Base-by-base conservation (phyloP, 495 filamentous ascomycete species). In the Penicillium salamii region DNA sequence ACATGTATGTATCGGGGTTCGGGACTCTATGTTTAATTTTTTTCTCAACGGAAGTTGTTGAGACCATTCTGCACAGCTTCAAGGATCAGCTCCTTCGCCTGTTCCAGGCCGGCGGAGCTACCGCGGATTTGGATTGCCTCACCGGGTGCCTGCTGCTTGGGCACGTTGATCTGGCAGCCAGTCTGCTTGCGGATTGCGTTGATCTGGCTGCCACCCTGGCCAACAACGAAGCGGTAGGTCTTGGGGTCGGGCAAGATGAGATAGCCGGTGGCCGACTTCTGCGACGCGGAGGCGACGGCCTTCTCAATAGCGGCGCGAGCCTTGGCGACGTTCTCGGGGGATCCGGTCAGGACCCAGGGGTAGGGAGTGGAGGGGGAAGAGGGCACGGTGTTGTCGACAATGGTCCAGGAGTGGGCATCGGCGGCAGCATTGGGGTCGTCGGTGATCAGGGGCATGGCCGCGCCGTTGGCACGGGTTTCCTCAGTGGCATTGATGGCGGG, bases 101-200 rank as follows among this genome's bases (percentile, higher is more conserved):
- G 80, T 70, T 97, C 91, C 12, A 95, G 78, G 17, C 88, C 89
- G 42, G 89, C 87, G 58, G 78, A 80, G 48, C 76, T 79, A 23
- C 93, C 93, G 44, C 83, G 70, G 58, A 97, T 84, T 71, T 95
- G 88, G 60, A 97, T 97, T 2, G 92, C 88, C 61, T 96, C 90
- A 28, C 76, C 80, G 58, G 78, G 81, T 32, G 78, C 79, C 56
- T 92, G 84, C 62, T 88, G 86, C 53, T 87, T 82, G 34, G 93
- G 93, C 38, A 97, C 90, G 31, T 87, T 89, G 67, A 99, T 92
- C 64, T 85, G 87, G 74, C 90, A 95, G 23, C 87, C 89, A 36
- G 91, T 97, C 73, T 91, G 82, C 69, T 87, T 90, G 48, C 95
- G 84, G 63, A 99, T 97, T 8, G 78, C 71, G 66, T 95, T 96